Base-by-base conservation (phyloP, 495 filamentous ascomycete species). In the Aspergillus leporis region DNA sequence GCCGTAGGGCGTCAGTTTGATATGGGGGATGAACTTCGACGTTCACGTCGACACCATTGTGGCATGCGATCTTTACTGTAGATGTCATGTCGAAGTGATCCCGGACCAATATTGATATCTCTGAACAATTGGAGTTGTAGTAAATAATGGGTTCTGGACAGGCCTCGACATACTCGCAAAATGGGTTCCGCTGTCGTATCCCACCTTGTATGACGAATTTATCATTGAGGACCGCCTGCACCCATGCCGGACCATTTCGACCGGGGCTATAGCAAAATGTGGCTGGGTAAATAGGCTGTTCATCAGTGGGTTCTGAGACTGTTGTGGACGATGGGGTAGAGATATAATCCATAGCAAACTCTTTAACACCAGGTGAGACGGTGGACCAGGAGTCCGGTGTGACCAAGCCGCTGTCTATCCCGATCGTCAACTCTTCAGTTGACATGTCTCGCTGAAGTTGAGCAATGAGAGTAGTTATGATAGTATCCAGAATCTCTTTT, bases 1-100 rank as follows among this genome's bases (percentile, higher is more conserved):
- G 77, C 8, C 85, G 84, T 31, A 96, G 76, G 7, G 59, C 48
- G 1, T 47, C 31, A 12, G 30, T 50, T 13, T n/a, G 21, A 22
- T 60, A 21, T 0, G 53, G 19, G 12, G 61, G 53, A 14, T 52
- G 22, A 5, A 63, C 18, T 30, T 62, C 59, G 16, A 61, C 32
- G 0, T 28, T 13, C 5, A 67, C 52, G 28, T 62, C 54, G 19
- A 49, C 30, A 4, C 59, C 61, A 50, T 64, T 56, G 3, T 32
- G 50, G 34, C 55, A 62, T 21, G 28, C 36, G n/a, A 59, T 46
- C 12, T 18, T 58, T 5, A 64, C 31, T 0, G 18, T 49, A 5
- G 59, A 62, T 1, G 18, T 25, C 12, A 7, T 23, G 21, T 38
- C 12, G 5, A n/a, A 36, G 16, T 22, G 4, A 30, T 50, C 40